Conservation (phyloP, 2,329 filamentous ascomycete genomes). For the Alternaria burnsii region DNA sequence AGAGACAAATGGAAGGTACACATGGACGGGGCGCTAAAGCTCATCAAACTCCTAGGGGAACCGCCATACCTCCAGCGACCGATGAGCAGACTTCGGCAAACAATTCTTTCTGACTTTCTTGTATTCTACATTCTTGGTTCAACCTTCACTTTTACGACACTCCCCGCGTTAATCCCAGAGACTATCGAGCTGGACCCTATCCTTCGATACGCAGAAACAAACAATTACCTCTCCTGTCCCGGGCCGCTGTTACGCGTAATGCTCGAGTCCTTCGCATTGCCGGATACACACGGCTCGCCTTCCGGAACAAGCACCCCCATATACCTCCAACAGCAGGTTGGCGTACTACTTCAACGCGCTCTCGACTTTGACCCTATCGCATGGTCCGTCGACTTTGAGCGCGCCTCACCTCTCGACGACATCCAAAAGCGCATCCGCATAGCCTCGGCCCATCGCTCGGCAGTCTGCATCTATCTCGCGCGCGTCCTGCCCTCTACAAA, state of each 20-base stretch:
- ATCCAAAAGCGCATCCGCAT: constrained; percentile 47
- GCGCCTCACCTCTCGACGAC: constrained; percentile 45
- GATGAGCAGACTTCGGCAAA: constrained; percentile 46
- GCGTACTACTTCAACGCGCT: constrained; percentile 34
- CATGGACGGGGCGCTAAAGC: constrained; percentile 59
- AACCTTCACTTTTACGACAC: constrained; percentile 41
- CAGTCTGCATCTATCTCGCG: constrained; percentile 53
- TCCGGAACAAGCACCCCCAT: constrained; percentile 17
- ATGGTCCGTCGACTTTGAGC: constrained; percentile 45
- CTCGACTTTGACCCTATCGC: constrained; percentile 42
- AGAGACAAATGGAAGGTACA: constrained; percentile 62
- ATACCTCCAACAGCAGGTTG: constrained; percentile 38
- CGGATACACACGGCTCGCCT: constrained; percentile 29
- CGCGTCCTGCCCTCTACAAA: constrained; percentile 43
- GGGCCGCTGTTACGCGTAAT: constrained; percentile 48
- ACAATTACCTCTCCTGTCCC: constrained; percentile 52
- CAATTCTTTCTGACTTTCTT: constrained; percentile 47
- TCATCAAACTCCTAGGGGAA: constrained; percentile 53
- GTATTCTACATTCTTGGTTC: constrained; percentile 49
- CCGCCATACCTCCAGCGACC: constrained; percentile 36
- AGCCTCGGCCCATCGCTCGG: constrained; percentile 50
- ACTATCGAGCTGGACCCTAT: constrained; percentile 45
- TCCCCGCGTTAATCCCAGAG: constrained; percentile 40
- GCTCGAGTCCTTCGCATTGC: constrained; percentile 47
- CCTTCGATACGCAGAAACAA: constrained; percentile 51